Conservation (phyloP, 2,329 filamentous ascomycete species). For the Xylaria multiplex region DNA sequence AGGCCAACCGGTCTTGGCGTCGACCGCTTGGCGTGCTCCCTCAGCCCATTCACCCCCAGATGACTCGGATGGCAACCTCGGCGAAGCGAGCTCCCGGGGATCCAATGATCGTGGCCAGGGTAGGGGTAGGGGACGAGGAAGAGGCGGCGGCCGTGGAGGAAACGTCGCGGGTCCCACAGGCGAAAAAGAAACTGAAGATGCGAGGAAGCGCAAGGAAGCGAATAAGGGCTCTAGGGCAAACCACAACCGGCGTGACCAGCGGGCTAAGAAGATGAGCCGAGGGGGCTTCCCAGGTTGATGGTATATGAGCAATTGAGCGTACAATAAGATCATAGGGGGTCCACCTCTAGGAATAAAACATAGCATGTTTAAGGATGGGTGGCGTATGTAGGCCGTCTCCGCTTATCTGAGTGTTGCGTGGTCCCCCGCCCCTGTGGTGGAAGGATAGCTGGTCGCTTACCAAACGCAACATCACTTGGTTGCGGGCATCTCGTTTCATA, state of each 20-base stretch:
- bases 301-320: constrained; percentile 16
- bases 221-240: constrained; percentile 85
- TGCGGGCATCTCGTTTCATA: constrained; percentile 41
- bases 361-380: constrained; percentile 1
- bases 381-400: constrained; percentile 41
- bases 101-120: constrained; percentile 59
- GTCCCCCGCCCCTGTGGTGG: constrained; percentile 36
- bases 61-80: constrained; percentile 60
- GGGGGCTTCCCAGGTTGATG: constrained; percentile 52
- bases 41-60: constrained; percentile 66
- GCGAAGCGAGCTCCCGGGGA: constrained; percentile 55
- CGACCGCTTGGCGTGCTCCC: constrained; percentile 72
- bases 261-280: constrained; percentile 72
- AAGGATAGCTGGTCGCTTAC: constrained; percentile 43
- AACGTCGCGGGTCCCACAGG: constrained; percentile 72
- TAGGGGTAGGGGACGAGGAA: constrained; percentile 58
- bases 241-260: constrained; percentile 81
- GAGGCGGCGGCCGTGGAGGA: constrained; percentile 64
- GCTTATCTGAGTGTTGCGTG: constrained; percentile 43
- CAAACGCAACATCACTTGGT: constrained; percentile 30
- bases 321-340: constrained; percentile 15
- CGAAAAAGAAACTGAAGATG: constrained; percentile 76
- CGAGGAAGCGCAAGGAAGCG: constrained; percentile 80
- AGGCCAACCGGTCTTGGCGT: constrained; percentile 70
- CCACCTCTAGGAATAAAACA: neutral